These are phyloP conservation scores for Penicillium olsonii DNA, from an alignment of 2,329 filamentous ascomycete species.

Conservation along the genomic window DNA sequence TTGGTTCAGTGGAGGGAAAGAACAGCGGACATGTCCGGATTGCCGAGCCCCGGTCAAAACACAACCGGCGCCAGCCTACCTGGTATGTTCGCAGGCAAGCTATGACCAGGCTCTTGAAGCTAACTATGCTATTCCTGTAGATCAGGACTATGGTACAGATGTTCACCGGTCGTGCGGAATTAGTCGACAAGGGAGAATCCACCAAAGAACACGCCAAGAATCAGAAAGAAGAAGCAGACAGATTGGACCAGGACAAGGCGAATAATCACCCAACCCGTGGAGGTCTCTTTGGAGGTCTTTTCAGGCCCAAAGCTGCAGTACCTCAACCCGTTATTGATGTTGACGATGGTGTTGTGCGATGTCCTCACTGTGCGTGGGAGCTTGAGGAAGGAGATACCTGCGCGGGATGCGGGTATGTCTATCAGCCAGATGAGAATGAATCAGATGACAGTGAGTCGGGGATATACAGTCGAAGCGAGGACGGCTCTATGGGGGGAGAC, in stretches of 20 bases:
- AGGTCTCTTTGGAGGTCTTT: conserved; percentile 66
- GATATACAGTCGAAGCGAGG: conserved; percentile 27
- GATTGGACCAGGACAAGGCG: conserved; percentile 61
- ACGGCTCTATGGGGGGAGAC: too few relatives aligned
- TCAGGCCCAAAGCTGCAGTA: conserved; percentile 40
- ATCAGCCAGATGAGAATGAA: conserved; percentile 49
- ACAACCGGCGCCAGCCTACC: conserved; percentile 64
- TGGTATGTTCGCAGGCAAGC: conserved; percentile 46
- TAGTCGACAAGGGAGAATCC: conserved; percentile 65
- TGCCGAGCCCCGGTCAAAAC: conserved; percentile 62
- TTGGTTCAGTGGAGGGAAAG: conserved; percentile 56
- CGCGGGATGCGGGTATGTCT: conserved; percentile 51
- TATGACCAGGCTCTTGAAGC: not conserved
- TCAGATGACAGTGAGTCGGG: conserved; percentile 34
- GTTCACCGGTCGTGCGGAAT: conserved; percentile 61
- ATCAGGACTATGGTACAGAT: conserved; percentile 66
- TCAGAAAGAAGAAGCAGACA: conserved; percentile 61
- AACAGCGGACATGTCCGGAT: conserved; percentile 68
- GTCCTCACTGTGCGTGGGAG: conserved; percentile 64
- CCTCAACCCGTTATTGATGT: conserved; percentile 54
- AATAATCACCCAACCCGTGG: conserved; percentile 51
- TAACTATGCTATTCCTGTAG: conserved; percentile 35
- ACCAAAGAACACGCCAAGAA: conserved; percentile 60
- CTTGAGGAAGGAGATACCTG: conserved; percentile 61
- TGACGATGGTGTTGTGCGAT: conserved; percentile 63